Conservation (phyloP, 352 stramenopile genomes). For the Pythium insidiosum region DNA sequence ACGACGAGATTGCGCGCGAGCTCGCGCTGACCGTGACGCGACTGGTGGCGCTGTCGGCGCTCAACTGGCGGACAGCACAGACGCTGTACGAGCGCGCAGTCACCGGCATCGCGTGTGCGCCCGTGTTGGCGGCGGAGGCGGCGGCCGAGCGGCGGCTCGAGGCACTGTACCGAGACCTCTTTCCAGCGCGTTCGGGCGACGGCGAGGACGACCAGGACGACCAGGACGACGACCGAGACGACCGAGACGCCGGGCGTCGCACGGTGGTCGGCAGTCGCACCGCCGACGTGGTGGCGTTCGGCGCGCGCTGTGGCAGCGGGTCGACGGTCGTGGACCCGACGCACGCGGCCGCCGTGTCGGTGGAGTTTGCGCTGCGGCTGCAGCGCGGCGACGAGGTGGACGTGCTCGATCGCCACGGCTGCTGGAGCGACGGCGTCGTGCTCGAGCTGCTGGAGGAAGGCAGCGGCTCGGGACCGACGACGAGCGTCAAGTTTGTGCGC, state of each 20-base stretch:
- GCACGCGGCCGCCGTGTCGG: slow-evolving; percentile 39
- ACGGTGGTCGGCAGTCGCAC: slow-evolving; percentile 28
- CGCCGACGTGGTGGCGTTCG: slow-evolving; percentile 47
- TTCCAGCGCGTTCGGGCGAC: slow-evolving; percentile 13
- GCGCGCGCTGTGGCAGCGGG: slow-evolving; percentile 16
- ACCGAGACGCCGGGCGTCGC: slow-evolving; percentile 9
- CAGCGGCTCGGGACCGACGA: too few relatives aligned
- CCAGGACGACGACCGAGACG: background rate
- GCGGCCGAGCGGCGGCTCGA: slow-evolving; percentile 37
- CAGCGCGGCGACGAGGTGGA: slow-evolving; percentile 60
- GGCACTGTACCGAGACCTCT: slow-evolving; percentile 45
- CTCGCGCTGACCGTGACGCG: slow-evolving; percentile 42
- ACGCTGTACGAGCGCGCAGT: slow-evolving; percentile 46
- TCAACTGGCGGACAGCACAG: slow-evolving; percentile 65
- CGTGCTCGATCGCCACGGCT: slow-evolving; percentile 67
- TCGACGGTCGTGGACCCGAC: slow-evolving; percentile 12
- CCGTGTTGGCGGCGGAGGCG: slow-evolving; percentile 40
- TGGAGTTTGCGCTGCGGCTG: slow-evolving; percentile 57
- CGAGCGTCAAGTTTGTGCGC: slow-evolving; percentile 45
- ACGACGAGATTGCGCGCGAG: slow-evolving; percentile 65
- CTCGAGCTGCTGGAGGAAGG: slow-evolving; percentile 45
- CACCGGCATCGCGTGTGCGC: slow-evolving; percentile 38
- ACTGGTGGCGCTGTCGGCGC: slow-evolving; percentile 49
- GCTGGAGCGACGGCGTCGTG: slow-evolving; percentile 78
- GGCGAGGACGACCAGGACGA: slow-evolving; percentile 2